Evolutionary conservation across 352 stramenopile genomes (phyloP), one percentile per base, ranked within the genome.

Genomic region (Pythium phragmitis): DNA sequence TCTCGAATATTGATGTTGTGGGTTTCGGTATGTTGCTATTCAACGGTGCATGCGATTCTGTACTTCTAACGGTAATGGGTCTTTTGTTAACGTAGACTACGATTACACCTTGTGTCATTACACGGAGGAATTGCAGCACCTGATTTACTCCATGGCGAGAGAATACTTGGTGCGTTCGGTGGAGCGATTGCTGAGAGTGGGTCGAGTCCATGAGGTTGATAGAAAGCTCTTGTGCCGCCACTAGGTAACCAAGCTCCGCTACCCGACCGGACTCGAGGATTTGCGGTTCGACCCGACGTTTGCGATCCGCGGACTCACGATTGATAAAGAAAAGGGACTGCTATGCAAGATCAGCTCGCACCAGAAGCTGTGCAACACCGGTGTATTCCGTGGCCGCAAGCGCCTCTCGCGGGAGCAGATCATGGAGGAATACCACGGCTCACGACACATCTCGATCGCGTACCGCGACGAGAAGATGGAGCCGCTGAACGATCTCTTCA

Each of bases 71-170:
- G 9, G 7, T 42, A 9, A 30, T 48, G 37, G 11, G 12, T 23
- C 47, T 34, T 41, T 7, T n/a, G 7, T 26, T 17, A 0, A n/a
- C 59, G n/a, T 49, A 91, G 94, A 98, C 68, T 98, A 97, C 58
- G 94, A 98, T 73, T 98, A 98, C 71, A 98, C 92, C 36, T 70
- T 98, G 7, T 94, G 94, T 14, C 93, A 96, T 49, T 98, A 98
- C 76, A 96, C 77, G 1, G 79, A 95, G 48, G 84, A 96, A 68
- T 72, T 98, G 6, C 80, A 98, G 65, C 77, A 92, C 26, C 82
- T 98, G 26, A 98, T 98, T 66, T 98, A 98, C 70, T 74, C 86
- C 23, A 97, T 97, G 89, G 88, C 92, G 14, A 73, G 92, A 21
- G 85, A 93, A 46, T 80, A 91, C 39, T 68, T 98, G 69, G 93